A percentile compares a stretch with the other conserved stretches of the same genome.
Conservation (phyloP, 83 land plant genomes). For the Diphasiastrum complanatum region DNA sequence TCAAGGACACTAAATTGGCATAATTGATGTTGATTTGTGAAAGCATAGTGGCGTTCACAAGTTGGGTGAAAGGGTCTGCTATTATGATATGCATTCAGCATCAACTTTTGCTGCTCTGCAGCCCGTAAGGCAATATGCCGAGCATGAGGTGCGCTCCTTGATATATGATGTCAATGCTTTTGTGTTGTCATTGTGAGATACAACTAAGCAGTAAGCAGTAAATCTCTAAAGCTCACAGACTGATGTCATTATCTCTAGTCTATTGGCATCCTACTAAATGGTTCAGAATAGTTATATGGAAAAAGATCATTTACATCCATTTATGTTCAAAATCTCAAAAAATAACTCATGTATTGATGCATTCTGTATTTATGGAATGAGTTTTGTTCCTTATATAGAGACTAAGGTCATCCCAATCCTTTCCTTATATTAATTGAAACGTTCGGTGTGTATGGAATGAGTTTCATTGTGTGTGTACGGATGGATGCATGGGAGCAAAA, state of each 20-base stretch:
- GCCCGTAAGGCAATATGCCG: constrained; percentile 35
- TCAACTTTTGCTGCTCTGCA: constrained; percentile 22
- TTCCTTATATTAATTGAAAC: no score
- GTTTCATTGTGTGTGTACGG: no score
- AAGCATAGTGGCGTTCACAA: constrained; percentile 20
- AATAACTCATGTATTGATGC: no score
- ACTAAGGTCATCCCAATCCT: neutral
- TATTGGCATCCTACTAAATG: no score
- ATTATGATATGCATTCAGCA: constrained; percentile 28
- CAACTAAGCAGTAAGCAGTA: constrained; percentile 1
- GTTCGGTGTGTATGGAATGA: no score
- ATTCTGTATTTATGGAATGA: neutral
- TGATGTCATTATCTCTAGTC: no score
- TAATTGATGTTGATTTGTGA: neutral
- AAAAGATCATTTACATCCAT: no score
- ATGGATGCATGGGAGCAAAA: no score
- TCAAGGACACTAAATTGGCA: neutral
- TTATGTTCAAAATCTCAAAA: no score
- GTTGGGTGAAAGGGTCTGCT: constrained; percentile 28
- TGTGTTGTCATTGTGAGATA: neutral
- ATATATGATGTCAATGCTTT: neutral
- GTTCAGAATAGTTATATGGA: no score
- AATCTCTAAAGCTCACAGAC: no score
- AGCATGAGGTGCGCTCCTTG: constrained; percentile 27
- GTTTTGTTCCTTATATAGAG: neutral